These are phyloP conservation scores for Ustulina deusta DNA, from an alignment of 2,329 filamentous ascomycete genomes.

Conservation along the genomic window DNA sequence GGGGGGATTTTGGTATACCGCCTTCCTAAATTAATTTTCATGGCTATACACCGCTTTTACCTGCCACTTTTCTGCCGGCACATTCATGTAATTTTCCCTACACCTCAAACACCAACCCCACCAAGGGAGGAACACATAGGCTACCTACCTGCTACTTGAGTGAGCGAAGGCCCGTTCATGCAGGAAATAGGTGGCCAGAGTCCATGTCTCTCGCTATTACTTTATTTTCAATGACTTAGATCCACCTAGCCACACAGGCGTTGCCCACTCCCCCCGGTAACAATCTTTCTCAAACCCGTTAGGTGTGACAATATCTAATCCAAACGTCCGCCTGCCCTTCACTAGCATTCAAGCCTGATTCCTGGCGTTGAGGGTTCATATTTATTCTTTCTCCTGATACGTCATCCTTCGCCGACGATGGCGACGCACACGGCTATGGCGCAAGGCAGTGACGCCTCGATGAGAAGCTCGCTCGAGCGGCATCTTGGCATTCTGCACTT, in stretches of 20 bases:
- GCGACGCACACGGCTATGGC: conserved; percentile 53
- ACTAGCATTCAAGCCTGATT: background rate
- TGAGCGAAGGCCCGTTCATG: background rate
- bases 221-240: background rate
- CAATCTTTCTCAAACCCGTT: background rate
- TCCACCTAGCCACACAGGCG: background rate
- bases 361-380: background rate
- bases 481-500: conserved; percentile 58
- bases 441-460: conserved; percentile 50
- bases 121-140: conserved; percentile 5
- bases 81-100: conserved; percentile 25
- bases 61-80: conserved; percentile 37
- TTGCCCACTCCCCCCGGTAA: background rate
- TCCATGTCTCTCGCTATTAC: background rate
- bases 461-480: conserved; percentile 49
- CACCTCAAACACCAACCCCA: conserved; percentile 18
- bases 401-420: conserved; percentile 39
- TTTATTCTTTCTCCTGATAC: background rate
- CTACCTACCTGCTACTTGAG: background rate
- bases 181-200: background rate
- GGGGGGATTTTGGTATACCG: background rate
- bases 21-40: conserved; percentile 12
- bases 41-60: conserved; percentile 27
- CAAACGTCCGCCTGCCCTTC: background rate
- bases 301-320: background rate